Evolutionary conservation across 2,329 filamentous ascomycete genomes (phyloP).

Genomic region (Xylariales sp.): DNA sequence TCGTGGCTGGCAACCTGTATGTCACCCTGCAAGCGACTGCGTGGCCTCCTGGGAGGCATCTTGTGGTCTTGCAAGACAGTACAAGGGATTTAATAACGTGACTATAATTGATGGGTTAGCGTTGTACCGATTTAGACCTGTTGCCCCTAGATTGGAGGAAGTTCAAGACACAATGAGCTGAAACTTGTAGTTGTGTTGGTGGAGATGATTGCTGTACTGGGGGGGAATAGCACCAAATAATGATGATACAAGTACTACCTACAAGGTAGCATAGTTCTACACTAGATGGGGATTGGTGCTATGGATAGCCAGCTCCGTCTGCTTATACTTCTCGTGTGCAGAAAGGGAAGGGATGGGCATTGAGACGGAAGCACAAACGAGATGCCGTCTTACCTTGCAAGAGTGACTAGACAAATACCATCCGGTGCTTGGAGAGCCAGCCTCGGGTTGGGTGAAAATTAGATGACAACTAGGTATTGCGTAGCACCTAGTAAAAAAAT

Average conservation of each 20-base stretch:
- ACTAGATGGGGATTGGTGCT: too few relatives aligned
- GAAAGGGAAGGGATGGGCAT: too few relatives aligned
- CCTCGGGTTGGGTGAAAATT: neutral
- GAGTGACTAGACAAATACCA: neutral
- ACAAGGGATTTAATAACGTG: neutral
- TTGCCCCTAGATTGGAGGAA: too few relatives aligned
- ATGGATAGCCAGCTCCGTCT: too few relatives aligned
- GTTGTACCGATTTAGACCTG: too few relatives aligned
- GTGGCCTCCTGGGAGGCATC: conserved; percentile 41
- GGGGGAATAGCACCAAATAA: neutral
- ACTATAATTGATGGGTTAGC: neutral
- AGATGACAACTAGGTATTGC: neutral
- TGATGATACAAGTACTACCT: too few relatives aligned
- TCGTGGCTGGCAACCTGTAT: conserved; percentile 38
- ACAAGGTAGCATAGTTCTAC: too few relatives aligned
- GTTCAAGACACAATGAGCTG: neutral
- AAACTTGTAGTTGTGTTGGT: neutral
- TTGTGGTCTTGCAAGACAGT: neutral
- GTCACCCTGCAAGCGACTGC: conserved; percentile 42
- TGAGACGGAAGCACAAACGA: neutral
- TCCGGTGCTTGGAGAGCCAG: neutral
- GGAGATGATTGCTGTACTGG: neutral
- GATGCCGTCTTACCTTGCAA: neutral
- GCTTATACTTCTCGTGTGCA: too few relatives aligned
- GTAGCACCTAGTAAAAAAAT: neutral